Conservation (phyloP, 2,329 filamentous ascomycete genomes). For the Pseudogymnoascus sp. region DNA sequence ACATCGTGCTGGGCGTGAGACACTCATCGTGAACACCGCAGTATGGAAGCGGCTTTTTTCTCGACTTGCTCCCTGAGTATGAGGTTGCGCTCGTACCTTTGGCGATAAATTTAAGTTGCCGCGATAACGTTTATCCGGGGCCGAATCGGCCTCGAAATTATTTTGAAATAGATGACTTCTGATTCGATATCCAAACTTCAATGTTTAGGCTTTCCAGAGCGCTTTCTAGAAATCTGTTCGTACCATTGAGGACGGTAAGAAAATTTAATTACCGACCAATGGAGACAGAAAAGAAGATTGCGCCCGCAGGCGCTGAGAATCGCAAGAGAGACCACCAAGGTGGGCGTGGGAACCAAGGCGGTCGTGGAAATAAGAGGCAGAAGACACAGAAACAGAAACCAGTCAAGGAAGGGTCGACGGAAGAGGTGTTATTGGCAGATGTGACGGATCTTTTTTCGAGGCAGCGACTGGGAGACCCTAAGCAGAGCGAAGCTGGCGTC, state of each 20-base stretch:
- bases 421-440: constrained; percentile 60
- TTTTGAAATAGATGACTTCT: constrained; percentile 4
- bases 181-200: neutral
- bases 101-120: constrained; percentile 5
- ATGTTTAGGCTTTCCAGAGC: constrained; percentile 1
- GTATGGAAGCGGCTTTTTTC: constrained; percentile 7
- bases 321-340: constrained; percentile 8
- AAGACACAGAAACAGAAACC: constrained; percentile 51
- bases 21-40: constrained; percentile 34
- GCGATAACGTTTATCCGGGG: neutral
- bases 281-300: neutral
- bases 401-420: constrained; percentile 51
- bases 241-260: neutral
- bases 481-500: constrained; percentile 22
- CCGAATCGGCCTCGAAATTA: constrained; percentile 11
- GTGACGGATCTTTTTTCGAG: constrained; percentile 46
- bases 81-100: neutral
- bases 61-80: constrained; percentile 5
- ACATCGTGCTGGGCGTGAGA: constrained; percentile 41
- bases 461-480: constrained; percentile 29
- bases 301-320: neutral
- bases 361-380: constrained; percentile 35
- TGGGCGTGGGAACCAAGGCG: constrained; percentile 19
- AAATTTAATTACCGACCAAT: constrained; percentile 3
- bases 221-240: neutral